These are phyloP conservation scores for Stipa capillata DNA, from an alignment of 176 grass and related monocot species.

Conservation along the genomic window DNA sequence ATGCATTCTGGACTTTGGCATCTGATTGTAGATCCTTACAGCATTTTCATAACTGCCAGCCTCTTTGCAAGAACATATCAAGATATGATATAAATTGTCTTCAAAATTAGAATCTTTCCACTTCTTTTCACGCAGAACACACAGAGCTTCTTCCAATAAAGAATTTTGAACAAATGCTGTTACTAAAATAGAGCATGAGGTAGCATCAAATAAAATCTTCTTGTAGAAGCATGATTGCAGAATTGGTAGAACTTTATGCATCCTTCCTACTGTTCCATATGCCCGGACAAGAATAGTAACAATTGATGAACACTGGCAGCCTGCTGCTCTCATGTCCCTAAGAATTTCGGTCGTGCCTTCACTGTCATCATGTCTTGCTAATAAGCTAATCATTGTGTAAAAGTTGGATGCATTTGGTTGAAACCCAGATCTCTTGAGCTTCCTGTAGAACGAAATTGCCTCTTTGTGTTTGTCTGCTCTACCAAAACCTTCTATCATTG, in stretches of 20 bases:
- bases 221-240: constrained; percentile 64
- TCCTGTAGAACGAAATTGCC: constrained; percentile 52
- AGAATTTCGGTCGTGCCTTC: constrained; percentile 45
- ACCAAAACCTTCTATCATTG: constrained; percentile 93
- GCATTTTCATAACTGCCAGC: constrained; percentile 44
- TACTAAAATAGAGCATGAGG: constrained; percentile 76
- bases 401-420: constrained; percentile 82
- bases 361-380: constrained; percentile 63
- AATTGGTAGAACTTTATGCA: constrained; percentile 55
- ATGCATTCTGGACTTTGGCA: constrained; percentile 37
- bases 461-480: constrained; percentile 52
- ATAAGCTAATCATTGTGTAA: constrained; percentile 77
- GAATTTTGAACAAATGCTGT: constrained; percentile 67
- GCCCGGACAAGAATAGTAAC: constrained; percentile 65
- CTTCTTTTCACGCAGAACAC: constrained; percentile 66
- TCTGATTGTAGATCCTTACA: constrained; percentile 59
- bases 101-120: constrained; percentile 77
- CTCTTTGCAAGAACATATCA: constrained; percentile 95
- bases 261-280: constrained; percentile 47
- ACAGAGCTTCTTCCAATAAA: constrained; percentile 65
- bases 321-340: constrained; percentile 51
- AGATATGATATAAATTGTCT: constrained; percentile 77
- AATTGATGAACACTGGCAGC: constrained; percentile 67
- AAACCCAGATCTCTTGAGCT: constrained; percentile 62
- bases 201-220: constrained; percentile 58